These are phyloP conservation scores for Prunus yedoensis DNA, from an alignment of 331 rosid species.

Conservation along the genomic window DNA sequence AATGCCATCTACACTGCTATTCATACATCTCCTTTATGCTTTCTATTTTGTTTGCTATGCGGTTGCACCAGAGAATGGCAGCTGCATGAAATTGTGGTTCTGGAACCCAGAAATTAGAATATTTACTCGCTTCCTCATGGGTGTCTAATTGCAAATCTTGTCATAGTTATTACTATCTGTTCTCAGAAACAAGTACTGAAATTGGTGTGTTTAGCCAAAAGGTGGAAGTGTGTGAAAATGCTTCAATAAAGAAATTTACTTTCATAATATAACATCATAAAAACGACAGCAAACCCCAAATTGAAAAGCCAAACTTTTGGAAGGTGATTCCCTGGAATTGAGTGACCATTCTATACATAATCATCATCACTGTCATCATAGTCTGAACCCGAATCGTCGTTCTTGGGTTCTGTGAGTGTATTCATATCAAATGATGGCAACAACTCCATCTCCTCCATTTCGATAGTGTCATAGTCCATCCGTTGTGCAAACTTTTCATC, in stretches of 20 bases:
- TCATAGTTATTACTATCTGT: too few species aligned
- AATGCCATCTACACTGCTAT: background rate
- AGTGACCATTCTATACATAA: slow-evolving; percentile 36
- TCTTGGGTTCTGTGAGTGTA: slow-evolving; percentile 64
- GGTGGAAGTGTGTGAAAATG: background rate
- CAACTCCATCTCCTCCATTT: slow-evolving; percentile 89
- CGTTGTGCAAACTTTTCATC: slow-evolving; percentile 85
- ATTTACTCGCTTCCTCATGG: too few species aligned
- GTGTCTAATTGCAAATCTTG: too few species aligned
- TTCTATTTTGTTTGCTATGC: background rate
- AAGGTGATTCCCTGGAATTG: slow-evolving; percentile 16
- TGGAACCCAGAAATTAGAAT: too few species aligned
- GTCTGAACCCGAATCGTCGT: slow-evolving; percentile 67
- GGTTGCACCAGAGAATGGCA: too few species aligned
- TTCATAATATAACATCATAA: slow-evolving; percentile 22
- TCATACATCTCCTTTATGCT: background rate
- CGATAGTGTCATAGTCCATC: slow-evolving; percentile 87
- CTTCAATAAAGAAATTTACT: slow-evolving; percentile 15
- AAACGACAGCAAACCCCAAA: slow-evolving; percentile 16
- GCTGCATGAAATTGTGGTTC: too few species aligned
- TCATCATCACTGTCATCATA: slow-evolving; percentile 56
- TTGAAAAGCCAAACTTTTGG: slow-evolving; percentile 5
- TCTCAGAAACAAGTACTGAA: background rate
- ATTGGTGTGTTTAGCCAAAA: background rate
- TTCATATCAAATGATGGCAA: slow-evolving; percentile 69